Evolutionary conservation across 768 basidiomycete species (phyloP), one percentile per base, ranked within the genome.

Genomic region (Stropharia rugosoannulata): DNA sequence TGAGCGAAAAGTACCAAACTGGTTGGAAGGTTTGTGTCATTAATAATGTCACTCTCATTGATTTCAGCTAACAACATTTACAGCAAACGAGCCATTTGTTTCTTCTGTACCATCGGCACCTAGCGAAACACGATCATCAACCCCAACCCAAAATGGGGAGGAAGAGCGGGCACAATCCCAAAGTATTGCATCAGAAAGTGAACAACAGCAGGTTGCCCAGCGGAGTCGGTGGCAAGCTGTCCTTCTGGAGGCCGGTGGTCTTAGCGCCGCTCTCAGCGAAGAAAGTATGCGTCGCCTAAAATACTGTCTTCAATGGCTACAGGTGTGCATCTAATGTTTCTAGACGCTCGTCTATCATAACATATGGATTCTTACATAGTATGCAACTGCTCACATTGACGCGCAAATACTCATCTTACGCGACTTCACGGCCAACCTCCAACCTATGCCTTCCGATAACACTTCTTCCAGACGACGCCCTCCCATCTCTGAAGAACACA

Each of bases 251-350:
- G 93, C 92, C 2, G 92, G 93, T 12, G 93, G 93, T 0, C 76
- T 96, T 35, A 83, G 92, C 55, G 92, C 90, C 0, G 93, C 94
- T 7, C 76, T 95, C 32, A 93, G 92, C 68, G 93, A 95, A 59
- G 94, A 95, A 69, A 93, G 87, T 64, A 90, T 96, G 89, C 78
- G 90, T 53, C 77, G 89, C 51, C 70, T 96, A 39, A 85, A 86
- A 66, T 95, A 95, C 66, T 93, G 90, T 70, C 67, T 96, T 27
- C 84, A 91, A 55, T 95, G 93, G 92, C 75, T 96, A 15, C 87
- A 90, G 77, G 91, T 92, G 25, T 19, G 82, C 75, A 32, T 32
- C 29, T 4, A 18, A 46, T 41, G 29, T 22, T 39, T 36, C 25
- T n/a, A 27, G 59, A 27, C 50, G 46, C 9, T 25, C 35, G 32